A percentile compares a stretch with the other conserved stretches of the same genome.
phyloP scores from a whole-genome alignment of 78 protist genomes.

The Dictyostelium firmibasis region DNA sequence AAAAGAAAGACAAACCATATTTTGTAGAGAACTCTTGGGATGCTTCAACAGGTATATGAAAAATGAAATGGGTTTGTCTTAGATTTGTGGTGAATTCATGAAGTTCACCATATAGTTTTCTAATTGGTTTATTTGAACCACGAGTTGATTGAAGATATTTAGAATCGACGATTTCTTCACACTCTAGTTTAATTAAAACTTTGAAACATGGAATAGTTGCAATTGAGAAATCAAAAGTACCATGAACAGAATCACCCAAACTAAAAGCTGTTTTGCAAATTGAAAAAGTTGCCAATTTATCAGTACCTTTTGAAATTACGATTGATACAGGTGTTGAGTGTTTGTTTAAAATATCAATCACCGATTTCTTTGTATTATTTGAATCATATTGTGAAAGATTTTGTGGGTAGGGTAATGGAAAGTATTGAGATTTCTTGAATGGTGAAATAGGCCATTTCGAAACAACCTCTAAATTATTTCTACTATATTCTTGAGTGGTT shows the following conservation, averaged over 20 bases:
- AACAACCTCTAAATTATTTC: slow-evolving; percentile 11
- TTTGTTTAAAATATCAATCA: slow-evolving; percentile 53
- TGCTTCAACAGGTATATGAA: slow-evolving; percentile 76
- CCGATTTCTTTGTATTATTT: slow-evolving; percentile 55
- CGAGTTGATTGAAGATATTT: slow-evolving; percentile 27
- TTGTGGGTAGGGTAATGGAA: slow-evolving; percentile 75
- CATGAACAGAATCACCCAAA: slow-evolving; percentile 72
- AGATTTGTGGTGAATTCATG: slow-evolving; percentile 64
- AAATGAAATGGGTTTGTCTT: slow-evolving; percentile 70
- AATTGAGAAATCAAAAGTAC: slow-evolving; percentile 75
- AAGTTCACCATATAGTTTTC: slow-evolving; percentile 69
- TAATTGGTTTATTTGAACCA: slow-evolving; percentile 26
- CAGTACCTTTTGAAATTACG: slow-evolving; percentile 53
- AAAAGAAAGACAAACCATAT: neutral
- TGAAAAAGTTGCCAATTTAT: slow-evolving; percentile 59
- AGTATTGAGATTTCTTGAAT: slow-evolving; percentile 74
- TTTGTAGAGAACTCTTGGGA: slow-evolving; percentile 72
- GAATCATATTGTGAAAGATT: slow-evolving; percentile 71
- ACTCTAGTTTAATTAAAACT: slow-evolving; percentile 48
- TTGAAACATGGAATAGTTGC: slow-evolving; percentile 75
- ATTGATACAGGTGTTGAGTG: slow-evolving; percentile 50
- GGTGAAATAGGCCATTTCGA: slow-evolving; percentile 70
- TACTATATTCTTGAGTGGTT: slow-evolving; percentile 37
- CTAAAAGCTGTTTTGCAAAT: slow-evolving; percentile 59
- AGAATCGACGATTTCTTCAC: slow-evolving; percentile 55